These are phyloP conservation scores for Taphrina pruni DNA, from an alignment of 1,139 yeast species.

Conservation along the genomic window DNA sequence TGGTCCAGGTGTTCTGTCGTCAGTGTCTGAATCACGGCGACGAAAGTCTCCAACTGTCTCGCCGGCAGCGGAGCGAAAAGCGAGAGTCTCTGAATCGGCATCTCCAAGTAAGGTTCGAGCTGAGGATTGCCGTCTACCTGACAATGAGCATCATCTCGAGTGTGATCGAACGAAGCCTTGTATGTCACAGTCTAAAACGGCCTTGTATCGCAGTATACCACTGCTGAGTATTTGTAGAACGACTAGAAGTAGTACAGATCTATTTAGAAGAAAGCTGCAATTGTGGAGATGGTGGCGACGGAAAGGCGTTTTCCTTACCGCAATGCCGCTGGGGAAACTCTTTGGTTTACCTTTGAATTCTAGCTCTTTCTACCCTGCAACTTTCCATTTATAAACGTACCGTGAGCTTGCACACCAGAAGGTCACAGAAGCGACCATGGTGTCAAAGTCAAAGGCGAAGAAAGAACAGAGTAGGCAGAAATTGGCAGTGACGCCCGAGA, in stretches of 20 bases:
- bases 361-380: neutral
- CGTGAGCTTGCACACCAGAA: no score
- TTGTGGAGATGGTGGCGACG: constrained; percentile 7
- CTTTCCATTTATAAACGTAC: neutral
- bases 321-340: no score
- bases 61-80: constrained; percentile 27
- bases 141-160: no score
- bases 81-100: constrained; percentile 35
- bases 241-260: neutral
- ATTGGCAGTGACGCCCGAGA: neutral
- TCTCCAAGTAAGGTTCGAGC: neutral
- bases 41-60: constrained; percentile 23
- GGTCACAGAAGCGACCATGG: neutral
- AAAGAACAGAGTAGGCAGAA: neutral
- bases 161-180: no score
- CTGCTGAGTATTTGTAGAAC: no score
- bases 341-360: neutral
- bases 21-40: constrained; percentile 20
- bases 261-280: neutral
- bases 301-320: neutral
- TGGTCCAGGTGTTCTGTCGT: constrained; percentile 18
- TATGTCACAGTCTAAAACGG: no score
- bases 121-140: neutral
- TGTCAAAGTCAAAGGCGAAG: constrained; percentile 24
- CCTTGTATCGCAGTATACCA: no score